phyloP scores from a whole-genome alignment of 1,284 basidiomycete species.

The Rhizoctonia solani region DNA sequence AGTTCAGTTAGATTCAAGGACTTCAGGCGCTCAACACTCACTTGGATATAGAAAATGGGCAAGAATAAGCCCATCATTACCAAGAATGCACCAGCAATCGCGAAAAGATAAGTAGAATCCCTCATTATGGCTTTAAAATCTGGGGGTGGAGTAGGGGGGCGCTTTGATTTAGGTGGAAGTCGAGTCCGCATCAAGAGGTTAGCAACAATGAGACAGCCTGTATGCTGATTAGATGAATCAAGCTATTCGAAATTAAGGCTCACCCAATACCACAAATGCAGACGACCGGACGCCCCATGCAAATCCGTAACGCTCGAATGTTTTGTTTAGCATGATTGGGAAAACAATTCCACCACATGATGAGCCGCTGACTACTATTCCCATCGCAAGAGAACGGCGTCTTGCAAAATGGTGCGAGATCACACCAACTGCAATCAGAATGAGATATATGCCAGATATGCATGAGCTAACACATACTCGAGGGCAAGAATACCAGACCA shows the following conservation, averaged over 20 bases:
- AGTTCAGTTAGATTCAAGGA: neutral
- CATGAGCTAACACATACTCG: neutral
- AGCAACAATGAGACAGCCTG: slow-evolving; percentile 19
- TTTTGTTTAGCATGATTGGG: slow-evolving; percentile 63
- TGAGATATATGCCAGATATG: slow-evolving; percentile 38
- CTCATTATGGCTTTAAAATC: slow-evolving; percentile 14
- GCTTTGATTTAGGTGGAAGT: slow-evolving; percentile 9
- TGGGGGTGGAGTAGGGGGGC: neutral
- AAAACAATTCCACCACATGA: slow-evolving; percentile 65
- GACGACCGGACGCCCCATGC: slow-evolving; percentile 52
- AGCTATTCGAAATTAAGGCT: neutral
- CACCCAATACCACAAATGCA: slow-evolving; percentile 21
- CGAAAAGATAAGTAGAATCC: slow-evolving; percentile 1
- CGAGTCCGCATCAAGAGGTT: slow-evolving; percentile 35
- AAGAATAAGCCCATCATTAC: slow-evolving; percentile 23
- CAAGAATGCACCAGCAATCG: slow-evolving; percentile 20
- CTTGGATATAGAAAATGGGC: slow-evolving; percentile 32
- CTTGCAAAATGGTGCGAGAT: slow-evolving; percentile 59
- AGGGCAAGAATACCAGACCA: slow-evolving; percentile 51
- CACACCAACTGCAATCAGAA: slow-evolving; percentile 52
- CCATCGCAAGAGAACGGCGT: slow-evolving; percentile 54
- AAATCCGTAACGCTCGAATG: slow-evolving; percentile 62
- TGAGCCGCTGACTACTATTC: slow-evolving; percentile 56
- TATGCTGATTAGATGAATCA: neutral
- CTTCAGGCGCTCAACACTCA: neutral